Evolutionary conservation across 768 basidiomycete species (phyloP), one percentile per base, ranked within the genome.

Genomic region (Mycena sanguinolenta): DNA sequence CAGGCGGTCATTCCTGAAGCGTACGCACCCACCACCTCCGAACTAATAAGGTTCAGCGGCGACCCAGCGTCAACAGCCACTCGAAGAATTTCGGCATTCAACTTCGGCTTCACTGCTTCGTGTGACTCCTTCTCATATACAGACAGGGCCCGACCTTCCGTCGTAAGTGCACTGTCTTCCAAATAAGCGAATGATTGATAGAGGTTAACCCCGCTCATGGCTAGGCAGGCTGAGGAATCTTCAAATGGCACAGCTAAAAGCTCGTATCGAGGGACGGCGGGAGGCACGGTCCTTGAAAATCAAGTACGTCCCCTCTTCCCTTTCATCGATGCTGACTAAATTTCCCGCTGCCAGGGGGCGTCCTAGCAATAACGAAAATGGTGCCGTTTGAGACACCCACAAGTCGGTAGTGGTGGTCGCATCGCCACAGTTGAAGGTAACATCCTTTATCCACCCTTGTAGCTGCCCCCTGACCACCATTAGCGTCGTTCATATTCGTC

Each of bases 401-500:
- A 82, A n/a, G 38, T 74, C 70, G 2, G 77, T 75, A 1, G 17
- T 19, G 0, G 78, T 79, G 0, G 6, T 21, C 0, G 78, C 64
- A 5, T 39, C 61, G 63, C 80, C 78, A 44, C 75, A 75, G 8
- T n/a, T 34, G 1, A 82, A 34, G 4, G 65, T 65, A 1, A 77
- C 76, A n/a, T 71, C 66, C 2, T 62, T n/a, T 4, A 77, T 71
- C 25, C 74, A 61, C 17, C 79, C 79, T 53, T 53, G 58, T 6
- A 77, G 64, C 6, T 64, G 30, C 0, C 74, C 73, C 53, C 73
- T 63, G 3, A n/a, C 75, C 76, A 3, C 79, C 78, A 68, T 79
- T 82, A 1, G 77, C 79, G 57, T 82, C 80, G 46, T 54, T 65
- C 72, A 80, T 75, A 3, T 17, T 55, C 2, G 67, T 74, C 0